Evolutionary conservation across 805 yeast species (phyloP).

Genomic region (Metschnikowia cubensis): DNA sequence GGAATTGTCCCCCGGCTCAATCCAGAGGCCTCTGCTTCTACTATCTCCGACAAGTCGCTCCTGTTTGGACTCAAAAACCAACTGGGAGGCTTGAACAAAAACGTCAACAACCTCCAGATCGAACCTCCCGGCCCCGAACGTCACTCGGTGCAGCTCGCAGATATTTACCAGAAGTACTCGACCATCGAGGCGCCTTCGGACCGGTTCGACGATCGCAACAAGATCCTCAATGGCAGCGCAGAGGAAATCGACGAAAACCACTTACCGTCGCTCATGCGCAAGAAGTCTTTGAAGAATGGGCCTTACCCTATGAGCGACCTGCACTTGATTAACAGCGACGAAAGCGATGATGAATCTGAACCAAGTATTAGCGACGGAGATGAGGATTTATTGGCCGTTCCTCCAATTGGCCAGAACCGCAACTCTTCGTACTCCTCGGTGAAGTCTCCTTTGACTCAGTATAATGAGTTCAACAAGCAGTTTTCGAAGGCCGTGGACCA

Average conservation of each 20-base stretch:
- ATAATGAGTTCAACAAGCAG: conserved; percentile 38
- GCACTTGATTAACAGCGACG: conserved; percentile 26
- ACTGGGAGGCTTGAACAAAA: conserved; percentile 10
- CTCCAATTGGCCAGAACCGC: conserved; percentile 23
- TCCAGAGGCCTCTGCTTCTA: background rate
- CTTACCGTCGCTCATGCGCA: conserved; percentile 30
- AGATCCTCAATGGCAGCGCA: conserved; percentile 33
- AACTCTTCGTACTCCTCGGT: conserved; percentile 37
- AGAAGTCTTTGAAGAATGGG: conserved; percentile 25
- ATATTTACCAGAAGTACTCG: conserved; percentile 41
- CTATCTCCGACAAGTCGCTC: background rate
- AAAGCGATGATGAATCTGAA: conserved; percentile 28
- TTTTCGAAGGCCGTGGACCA: conserved; percentile 26
- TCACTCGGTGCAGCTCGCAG: conserved; percentile 37
- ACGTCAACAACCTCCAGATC: conserved; percentile 29
- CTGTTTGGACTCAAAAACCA: background rate
- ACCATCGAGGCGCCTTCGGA: conserved; percentile 39
- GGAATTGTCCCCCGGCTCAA: background rate
- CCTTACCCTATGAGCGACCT: conserved; percentile 37
- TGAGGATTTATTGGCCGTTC: conserved; percentile 21
- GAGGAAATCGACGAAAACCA: conserved; percentile 34
- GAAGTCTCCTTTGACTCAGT: conserved; percentile 42
- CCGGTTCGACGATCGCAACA: conserved; percentile 35
- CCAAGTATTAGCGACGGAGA: conserved; percentile 24
- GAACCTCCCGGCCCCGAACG: conserved; percentile 14